Evolutionary conservation across 352 stramenopile genomes (phyloP).

Genomic region (Globisporangium irregulare): DNA sequence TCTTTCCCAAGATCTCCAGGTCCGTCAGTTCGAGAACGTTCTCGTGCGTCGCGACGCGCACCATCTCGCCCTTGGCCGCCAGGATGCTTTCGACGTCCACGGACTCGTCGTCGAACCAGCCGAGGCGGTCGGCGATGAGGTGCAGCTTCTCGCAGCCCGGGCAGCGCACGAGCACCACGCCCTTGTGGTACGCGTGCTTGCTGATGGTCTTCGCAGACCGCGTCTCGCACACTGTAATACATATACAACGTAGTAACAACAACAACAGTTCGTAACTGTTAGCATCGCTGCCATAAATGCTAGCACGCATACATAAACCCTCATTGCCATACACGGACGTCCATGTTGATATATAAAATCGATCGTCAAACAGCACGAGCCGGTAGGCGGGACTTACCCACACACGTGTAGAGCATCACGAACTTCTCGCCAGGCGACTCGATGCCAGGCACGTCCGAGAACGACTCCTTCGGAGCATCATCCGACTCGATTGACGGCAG

Average conservation of each 20-base stretch:
- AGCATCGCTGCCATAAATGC: constrained; percentile 1
- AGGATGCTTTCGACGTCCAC: constrained; percentile 89
- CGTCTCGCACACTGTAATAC: constrained; percentile 92
- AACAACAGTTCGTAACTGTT: constrained; percentile 8
- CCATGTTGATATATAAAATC: neutral
- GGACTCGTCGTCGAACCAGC: constrained; percentile 91
- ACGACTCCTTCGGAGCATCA: constrained; percentile 4
- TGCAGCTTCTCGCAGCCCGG: constrained; percentile 98
- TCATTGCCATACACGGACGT: neutral
- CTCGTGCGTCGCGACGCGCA: constrained; percentile 71
- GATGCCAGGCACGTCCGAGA: constrained; percentile 46
- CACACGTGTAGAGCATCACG: constrained; percentile 98
- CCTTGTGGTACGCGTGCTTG: constrained; percentile 96
- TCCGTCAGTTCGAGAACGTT: constrained; percentile 85
- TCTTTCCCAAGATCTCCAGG: constrained; percentile 55
- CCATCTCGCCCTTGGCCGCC: constrained; percentile 62
- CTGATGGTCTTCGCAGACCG: constrained; percentile 96
- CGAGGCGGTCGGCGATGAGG: constrained; percentile 94
- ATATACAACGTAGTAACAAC: neutral
- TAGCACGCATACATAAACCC: neutral
- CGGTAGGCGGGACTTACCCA: constrained; percentile 23
- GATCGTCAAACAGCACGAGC: neutral
- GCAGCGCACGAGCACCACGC: constrained; percentile 97
- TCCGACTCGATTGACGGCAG: neutral
- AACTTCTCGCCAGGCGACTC: constrained; percentile 92